Conservation (phyloP, 1,139 yeast species). For the Yarrowia galli region DNA sequence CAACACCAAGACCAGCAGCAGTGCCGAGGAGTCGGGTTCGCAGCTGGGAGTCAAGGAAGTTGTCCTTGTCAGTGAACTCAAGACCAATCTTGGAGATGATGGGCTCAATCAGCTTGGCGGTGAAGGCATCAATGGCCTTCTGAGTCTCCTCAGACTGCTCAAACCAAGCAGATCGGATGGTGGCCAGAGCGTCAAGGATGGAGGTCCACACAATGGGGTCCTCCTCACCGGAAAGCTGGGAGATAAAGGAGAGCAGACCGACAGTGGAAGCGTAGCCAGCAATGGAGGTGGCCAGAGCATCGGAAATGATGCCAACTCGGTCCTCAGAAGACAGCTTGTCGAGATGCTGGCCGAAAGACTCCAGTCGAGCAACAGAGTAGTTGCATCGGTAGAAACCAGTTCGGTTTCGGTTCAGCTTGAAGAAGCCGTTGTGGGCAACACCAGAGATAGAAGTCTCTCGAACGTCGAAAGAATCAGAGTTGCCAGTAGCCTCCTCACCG, state of each 20-base stretch:
- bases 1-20: slow-evolving; percentile 61
- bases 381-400: slow-evolving; percentile 72
- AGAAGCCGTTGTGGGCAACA: slow-evolving; percentile 50
- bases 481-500: slow-evolving; percentile 41
- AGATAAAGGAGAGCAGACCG: slow-evolving; percentile 58
- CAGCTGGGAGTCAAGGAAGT: slow-evolving; percentile 60
- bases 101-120: slow-evolving; percentile 56
- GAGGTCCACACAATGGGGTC: slow-evolving; percentile 72
- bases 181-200: slow-evolving; percentile 57
- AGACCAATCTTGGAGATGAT: slow-evolving; percentile 55
- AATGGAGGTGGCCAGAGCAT: slow-evolving; percentile 63
- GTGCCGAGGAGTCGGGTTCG: slow-evolving; percentile 60
- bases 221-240: slow-evolving; percentile 57
- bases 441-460: slow-evolving; percentile 46
- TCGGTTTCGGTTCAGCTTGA: slow-evolving; percentile 67
- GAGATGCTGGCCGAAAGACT: slow-evolving; percentile 52
- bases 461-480: slow-evolving; percentile 43
- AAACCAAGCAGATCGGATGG: slow-evolving; percentile 58
- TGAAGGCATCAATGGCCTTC: slow-evolving; percentile 55
- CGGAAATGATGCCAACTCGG: slow-evolving; percentile 72
- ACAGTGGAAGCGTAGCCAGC: slow-evolving; percentile 65
- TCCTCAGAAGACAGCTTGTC: slow-evolving; percentile 62
- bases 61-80: slow-evolving; percentile 50
- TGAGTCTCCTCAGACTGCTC: slow-evolving; percentile 55
- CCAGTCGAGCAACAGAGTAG: slow-evolving; percentile 61